Percentiles rank a stretch among this genome's conserved stretches.
Evolutionary conservation across 2,329 filamentous ascomycete species (phyloP).

Genomic region (Westerdykella sp.): DNA sequence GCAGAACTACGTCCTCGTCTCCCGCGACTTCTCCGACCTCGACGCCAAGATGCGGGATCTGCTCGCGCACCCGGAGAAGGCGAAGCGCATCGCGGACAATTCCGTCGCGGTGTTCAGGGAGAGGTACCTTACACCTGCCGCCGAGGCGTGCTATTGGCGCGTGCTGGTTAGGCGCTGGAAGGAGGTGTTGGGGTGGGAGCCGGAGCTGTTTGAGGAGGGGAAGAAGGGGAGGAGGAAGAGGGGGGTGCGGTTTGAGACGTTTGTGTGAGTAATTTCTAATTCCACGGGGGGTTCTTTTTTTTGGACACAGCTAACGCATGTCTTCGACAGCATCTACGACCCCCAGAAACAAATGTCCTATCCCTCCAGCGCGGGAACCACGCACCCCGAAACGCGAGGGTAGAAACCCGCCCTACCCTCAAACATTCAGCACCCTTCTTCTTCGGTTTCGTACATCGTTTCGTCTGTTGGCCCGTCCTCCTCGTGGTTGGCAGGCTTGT

Average conservation of each 20-base stretch:
- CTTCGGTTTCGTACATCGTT: too few species aligned
- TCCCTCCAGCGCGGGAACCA: not conserved
- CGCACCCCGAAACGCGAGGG: too few species aligned
- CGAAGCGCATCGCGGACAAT: conserved; percentile 31
- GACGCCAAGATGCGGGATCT: conserved; percentile 24
- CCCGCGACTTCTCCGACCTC: conserved; percentile 32
- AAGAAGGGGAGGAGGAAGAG: conserved; percentile 20
- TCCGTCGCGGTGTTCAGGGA: conserved; percentile 25
- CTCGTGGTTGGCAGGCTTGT: too few species aligned
- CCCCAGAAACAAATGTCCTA: not conserved
- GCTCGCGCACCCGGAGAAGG: conserved; percentile 26
- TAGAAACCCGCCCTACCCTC: too few species aligned
- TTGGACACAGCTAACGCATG: not conserved
- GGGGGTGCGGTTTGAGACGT: conserved; percentile 28
- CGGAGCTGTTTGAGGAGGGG: conserved; percentile 18
- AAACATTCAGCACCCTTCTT: too few species aligned
- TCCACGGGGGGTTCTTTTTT: too few species aligned
- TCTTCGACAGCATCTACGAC: not conserved
- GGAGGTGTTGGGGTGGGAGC: conserved; percentile 22
- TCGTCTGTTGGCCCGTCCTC: too few species aligned
- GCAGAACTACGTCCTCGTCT: conserved; percentile 32
- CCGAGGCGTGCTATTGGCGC: conserved; percentile 31
- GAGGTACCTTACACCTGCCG: conserved; percentile 27
- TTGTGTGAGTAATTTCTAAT: conserved; percentile 21
- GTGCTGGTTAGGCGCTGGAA: conserved; percentile 18